phyloP scores from a whole-genome alignment of 768 basidiomycete species.

The Tulasnella sp. region DNA sequence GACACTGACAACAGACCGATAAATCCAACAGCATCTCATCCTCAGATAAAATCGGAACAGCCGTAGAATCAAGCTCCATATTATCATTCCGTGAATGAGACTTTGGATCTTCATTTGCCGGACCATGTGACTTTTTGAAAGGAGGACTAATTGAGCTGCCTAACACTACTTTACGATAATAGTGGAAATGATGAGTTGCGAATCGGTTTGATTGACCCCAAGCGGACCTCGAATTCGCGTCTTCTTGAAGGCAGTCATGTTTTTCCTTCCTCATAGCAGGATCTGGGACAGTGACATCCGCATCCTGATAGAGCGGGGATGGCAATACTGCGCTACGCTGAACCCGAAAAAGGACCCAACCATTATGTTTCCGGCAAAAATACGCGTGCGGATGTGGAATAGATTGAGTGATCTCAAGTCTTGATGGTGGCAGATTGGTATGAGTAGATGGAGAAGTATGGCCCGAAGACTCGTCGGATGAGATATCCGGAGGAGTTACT shows the following conservation, averaged over 20 bases:
- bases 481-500: background rate
- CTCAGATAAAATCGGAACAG: no score
- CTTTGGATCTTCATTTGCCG: no score
- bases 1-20: slow-evolving; percentile 77
- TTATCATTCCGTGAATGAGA: no score
- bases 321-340: slow-evolving; percentile 38
- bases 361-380: slow-evolving; percentile 70
- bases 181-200: slow-evolving; percentile 58
- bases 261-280: slow-evolving; percentile 33
- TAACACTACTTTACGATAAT: slow-evolving; percentile 56
- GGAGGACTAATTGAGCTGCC: slow-evolving; percentile 54
- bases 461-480: background rate
- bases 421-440: slow-evolving; percentile 23
- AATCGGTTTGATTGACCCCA: slow-evolving; percentile 43
- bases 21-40: slow-evolving; percentile 48
- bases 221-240: slow-evolving; percentile 24
- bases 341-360: slow-evolving; percentile 56
- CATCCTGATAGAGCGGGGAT: slow-evolving; percentile 37
- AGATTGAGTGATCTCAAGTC: slow-evolving; percentile 50
- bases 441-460: background rate
- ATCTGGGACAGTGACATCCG: slow-evolving; percentile 17
- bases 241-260: slow-evolving; percentile 41
- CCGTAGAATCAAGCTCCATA: no score
- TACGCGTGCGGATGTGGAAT: slow-evolving; percentile 74
- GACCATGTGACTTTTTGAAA: slow-evolving; percentile 27